Evolutionary conservation across 2,329 filamentous ascomycete species (phyloP), one percentile per base, ranked within the genome.

Genomic region (Rhytidhysteron rufulum): DNA sequence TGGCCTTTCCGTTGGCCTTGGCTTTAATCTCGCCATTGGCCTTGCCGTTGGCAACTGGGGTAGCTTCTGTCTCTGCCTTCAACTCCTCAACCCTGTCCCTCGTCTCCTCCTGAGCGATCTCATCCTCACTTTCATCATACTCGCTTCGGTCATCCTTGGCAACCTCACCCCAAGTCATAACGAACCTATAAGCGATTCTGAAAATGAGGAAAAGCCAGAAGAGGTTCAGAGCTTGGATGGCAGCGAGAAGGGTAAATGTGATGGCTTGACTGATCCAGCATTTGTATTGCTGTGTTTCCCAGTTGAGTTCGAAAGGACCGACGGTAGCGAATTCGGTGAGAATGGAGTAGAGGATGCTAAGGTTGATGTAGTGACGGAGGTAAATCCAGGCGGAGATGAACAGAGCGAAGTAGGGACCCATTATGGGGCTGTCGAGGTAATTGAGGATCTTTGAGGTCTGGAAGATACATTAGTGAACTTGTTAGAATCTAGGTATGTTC

Each of bases 381-480:
- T 97, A 96, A 58, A 88, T 82, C 90, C 90, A 97, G 45, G 85
- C 74, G 49, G 71, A 72, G 65, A 94, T 85, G 71, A 95, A 96
- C 53, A 85, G 51, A 60, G 79, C 80, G 68, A 93, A 96, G 71
- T 91, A 95, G 13, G 88, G 88, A 0, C 76, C 81, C n/a, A 87
- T 86, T 33, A 94, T 71, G 42, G 78, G 72, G 40, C 83, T 82
- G 60, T 95, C 86, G 53, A 96, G 71, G 70, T 97, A 96, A 71
- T 95, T 95, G 54, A 96, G 79, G 4, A 83, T 80, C 71, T 96
- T 96, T 45, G 88, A 95, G 2, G 87, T 93, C 85, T 90, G 52
- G 19, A 17, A 25, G 13, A 27, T 13, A 27, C 24, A 13, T 27
- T 7, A 8, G 8, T 8, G 24, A 7, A 27, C 7, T 27, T 27